A percentile compares a stretch with the other conserved stretches of the same genome.
Evolutionary conservation across 2,329 filamentous ascomycete species (phyloP).

Genomic region (Botryotinia globosa): DNA sequence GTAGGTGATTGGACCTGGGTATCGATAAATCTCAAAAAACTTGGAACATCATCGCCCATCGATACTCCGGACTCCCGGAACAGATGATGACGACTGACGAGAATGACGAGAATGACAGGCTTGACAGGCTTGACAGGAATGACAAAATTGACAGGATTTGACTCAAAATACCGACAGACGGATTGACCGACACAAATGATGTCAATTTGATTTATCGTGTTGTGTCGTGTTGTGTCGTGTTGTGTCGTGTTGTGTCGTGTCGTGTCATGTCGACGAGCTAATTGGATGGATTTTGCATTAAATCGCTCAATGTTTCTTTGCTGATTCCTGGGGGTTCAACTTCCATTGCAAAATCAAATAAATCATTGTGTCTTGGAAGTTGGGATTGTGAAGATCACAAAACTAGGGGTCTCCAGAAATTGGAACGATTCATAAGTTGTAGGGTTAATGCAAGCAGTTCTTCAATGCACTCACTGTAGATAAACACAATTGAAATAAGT

Average conservation of each 20-base stretch:
- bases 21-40: background rate
- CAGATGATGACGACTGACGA: background rate
- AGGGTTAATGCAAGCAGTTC: background rate
- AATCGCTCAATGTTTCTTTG: background rate
- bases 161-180: background rate
- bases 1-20: background rate
- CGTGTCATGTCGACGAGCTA: background rate
- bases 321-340: background rate
- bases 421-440: background rate
- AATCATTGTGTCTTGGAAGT: background rate
- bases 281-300: background rate
- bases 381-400: background rate
- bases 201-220: background rate
- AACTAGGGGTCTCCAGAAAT: background rate
- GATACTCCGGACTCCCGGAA: background rate
- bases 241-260: background rate
- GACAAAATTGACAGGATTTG: background rate
- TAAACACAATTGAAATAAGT: background rate
- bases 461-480: background rate
- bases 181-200: background rate
- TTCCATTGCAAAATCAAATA: background rate
- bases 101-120: background rate
- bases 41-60: background rate
- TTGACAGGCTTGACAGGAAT: background rate
- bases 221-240: background rate